Conservation (phyloP, 106 monocot genomes). For the Phalaenopsis aphrodite region DNA sequence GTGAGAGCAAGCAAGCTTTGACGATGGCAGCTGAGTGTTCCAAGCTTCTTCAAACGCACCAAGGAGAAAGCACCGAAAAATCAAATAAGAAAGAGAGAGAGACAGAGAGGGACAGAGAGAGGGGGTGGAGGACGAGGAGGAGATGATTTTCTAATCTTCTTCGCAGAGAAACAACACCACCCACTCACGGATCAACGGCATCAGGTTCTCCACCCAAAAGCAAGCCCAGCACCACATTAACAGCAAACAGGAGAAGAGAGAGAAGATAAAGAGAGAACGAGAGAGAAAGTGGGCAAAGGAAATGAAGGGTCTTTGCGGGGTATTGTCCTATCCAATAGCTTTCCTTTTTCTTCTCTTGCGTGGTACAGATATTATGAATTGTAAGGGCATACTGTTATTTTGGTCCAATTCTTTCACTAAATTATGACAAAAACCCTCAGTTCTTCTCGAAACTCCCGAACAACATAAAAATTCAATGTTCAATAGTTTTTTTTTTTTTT, state of each 20-base stretch:
- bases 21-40: too few relatives aligned
- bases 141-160: neutral
- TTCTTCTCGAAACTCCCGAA: neutral
- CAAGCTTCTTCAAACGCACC: neutral
- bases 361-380: neutral
- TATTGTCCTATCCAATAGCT: constrained; percentile 3
- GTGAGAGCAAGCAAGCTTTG: neutral
- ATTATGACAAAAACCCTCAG: neutral
- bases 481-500: too few relatives aligned
- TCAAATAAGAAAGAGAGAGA: neutral
- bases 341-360: neutral
- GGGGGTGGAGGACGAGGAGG: neutral
- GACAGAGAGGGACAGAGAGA: neutral
- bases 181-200: constrained; percentile 41
- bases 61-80: neutral
- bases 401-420: neutral
- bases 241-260: constrained; percentile 15
- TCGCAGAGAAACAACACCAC: constrained; percentile 15
- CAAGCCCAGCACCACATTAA: constrained; percentile 19
- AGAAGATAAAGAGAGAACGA: constrained; percentile 9
- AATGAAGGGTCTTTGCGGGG: constrained; percentile 5
- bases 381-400: neutral
- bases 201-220: constrained; percentile 42
- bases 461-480: too few relatives aligned
- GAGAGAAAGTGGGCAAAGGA: constrained; percentile 1